Conservation (phyloP, 169 alveolate genomes). For the Eimeria falciformis region DNA sequence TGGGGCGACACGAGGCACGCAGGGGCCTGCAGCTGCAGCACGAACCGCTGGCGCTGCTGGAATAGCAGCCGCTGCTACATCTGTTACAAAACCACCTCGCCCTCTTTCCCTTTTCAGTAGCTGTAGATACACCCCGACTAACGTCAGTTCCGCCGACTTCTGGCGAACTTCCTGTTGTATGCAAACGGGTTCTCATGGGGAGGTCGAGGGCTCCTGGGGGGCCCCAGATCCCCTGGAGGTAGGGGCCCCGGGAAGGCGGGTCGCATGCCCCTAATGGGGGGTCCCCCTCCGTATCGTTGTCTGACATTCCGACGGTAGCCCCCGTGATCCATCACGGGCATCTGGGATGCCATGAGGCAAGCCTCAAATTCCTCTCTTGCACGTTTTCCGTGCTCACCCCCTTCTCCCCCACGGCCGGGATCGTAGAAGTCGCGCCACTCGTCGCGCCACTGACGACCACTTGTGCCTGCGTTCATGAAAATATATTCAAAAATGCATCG, state of each 20-base stretch:
- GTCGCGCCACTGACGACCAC: conserved; percentile 76
- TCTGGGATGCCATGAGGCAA: neutral
- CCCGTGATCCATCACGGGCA: conserved; percentile 26
- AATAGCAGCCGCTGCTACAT: too few species aligned
- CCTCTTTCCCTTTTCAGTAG: too few species aligned
- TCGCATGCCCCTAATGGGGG: conserved; percentile 20
- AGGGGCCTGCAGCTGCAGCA: too few species aligned
- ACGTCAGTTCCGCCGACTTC: conserved; percentile 22
- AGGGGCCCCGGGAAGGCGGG: neutral
- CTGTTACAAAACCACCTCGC: too few species aligned
- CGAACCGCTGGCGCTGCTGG: too few species aligned
- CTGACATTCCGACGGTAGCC: conserved; percentile 14
- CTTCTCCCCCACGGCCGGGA: conserved; percentile 73
- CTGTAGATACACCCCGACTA: neutral
- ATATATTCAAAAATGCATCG: neutral
- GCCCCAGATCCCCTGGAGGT: conserved; percentile 14
- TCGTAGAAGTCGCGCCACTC: conserved; percentile 73
- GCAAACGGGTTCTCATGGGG: conserved; percentile 37
- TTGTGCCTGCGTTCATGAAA: conserved; percentile 57
- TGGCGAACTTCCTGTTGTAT: conserved; percentile 21
- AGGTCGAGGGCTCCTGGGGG: neutral
- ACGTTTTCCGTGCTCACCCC: conserved; percentile 48
- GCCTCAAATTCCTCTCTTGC: conserved; percentile 54
- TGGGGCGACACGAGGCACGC: too few species aligned
- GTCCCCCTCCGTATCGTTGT: conserved; percentile 4